Evolutionary conservation across 2,329 filamentous ascomycete species (phyloP), one percentile per base, ranked within the genome.

Genomic region (Xylaria sp.): DNA sequence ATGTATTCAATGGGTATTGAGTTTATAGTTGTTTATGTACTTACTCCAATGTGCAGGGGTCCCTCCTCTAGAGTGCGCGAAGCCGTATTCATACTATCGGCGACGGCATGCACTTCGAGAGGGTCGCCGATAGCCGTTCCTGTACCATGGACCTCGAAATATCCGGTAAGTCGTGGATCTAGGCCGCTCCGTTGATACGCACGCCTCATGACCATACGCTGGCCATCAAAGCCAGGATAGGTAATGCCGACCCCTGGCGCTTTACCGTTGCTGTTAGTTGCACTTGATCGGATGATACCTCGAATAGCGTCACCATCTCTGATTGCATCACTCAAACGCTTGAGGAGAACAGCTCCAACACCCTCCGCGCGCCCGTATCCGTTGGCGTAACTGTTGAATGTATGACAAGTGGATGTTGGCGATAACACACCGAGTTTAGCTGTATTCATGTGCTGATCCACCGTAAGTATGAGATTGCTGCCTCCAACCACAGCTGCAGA

Each of bases 401-500:
- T 73, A 21, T 70, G 65, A 47, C 71, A 73, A 1, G 57, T 68
- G 0, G 69, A 72, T 0, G 68, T 73, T 0, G 73, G 72, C 0
- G 75, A 78, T 0, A 78, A 60, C 0, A 75, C 67, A 0, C 73
- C 73, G 0, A 72, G 58, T 41, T 76, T 75, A 1, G 68, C 67
- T 10, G 72, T 71, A 37, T 68, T 68, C 62, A 74, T 67, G 17
- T 73, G 69, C 44, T 69, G 61, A 54, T 75, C 69, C 1, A 66
- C 71, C 0, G 69, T 71, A 2, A 74, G 58, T 5, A 79, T 72
- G 2, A 78, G 55, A 64, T 78, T 77, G 25, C 57, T 62, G 15
- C 75, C 76, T 5, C 65, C 75, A 1, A 77, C 73, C 7, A 79
- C 61, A 2, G 76, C 76, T 1, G 62, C 64, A 4, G 68, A 66